Percentiles rank a stretch among this genome's conserved stretches.
Conservation (phyloP, 108 stramenopile species). For the Stephanodiscus triporus region DNA sequence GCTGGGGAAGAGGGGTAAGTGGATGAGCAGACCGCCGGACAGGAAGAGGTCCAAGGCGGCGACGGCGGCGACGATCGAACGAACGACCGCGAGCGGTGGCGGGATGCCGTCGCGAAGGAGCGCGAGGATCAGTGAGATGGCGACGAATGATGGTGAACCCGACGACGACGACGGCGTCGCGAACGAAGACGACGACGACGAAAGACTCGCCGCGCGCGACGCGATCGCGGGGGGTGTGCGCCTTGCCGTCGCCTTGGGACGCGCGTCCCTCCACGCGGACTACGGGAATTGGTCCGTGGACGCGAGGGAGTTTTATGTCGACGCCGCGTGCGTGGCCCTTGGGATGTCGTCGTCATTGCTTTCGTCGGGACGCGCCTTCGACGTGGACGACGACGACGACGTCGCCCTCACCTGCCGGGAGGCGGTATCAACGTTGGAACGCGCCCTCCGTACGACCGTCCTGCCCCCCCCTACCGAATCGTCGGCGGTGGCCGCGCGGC, state of each 20-base stretch:
- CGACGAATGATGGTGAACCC: background rate
- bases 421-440: conserved; percentile 29
- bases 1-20: conserved; percentile 21
- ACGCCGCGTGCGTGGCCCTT: conserved; percentile 53
- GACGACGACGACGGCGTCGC: conserved; percentile 11
- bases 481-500: background rate
- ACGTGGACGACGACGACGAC: conserved; percentile 6
- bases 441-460: conserved; percentile 27
- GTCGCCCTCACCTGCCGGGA: conserved; percentile 15
- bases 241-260: conserved; percentile 30
- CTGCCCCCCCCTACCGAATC: background rate
- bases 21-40: conserved; percentile 10
- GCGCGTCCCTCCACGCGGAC: conserved; percentile 53
- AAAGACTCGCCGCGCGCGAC: conserved; percentile 24
- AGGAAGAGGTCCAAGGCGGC: conserved; percentile 16
- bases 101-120: conserved; percentile 15
- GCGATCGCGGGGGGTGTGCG: conserved; percentile 36
- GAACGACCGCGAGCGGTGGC: background rate
- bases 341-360: conserved; percentile 57
- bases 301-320: conserved; percentile 64
- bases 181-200: conserved; percentile 5
- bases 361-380: background rate
- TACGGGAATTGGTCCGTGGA: conserved; percentile 75
- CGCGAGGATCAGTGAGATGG: conserved; percentile 24
- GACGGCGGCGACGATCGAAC: background rate